A percentile compares a stretch with the other conserved stretches of the same genome.
phyloP scores from a whole-genome alignment of 495 filamentous ascomycete genomes.

The Tricharina praecox region DNA sequence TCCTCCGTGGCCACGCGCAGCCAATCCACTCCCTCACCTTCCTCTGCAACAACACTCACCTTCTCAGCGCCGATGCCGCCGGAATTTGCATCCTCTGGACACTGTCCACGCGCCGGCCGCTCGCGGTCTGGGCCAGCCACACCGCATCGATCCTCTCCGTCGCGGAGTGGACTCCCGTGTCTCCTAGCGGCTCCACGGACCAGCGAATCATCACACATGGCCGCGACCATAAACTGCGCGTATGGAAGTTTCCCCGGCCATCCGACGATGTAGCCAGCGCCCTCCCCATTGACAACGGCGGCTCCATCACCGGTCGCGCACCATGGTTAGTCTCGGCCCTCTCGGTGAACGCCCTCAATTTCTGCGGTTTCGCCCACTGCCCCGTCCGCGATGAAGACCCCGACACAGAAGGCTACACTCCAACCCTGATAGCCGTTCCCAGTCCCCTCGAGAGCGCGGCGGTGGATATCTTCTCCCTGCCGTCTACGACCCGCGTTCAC shows the following conservation, averaged over 20 bases:
- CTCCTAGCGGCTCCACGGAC: neutral
- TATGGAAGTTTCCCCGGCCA: neutral
- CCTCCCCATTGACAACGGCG: slow-evolving; percentile 8
- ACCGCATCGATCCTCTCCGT: slow-evolving; percentile 59
- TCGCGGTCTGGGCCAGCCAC: slow-evolving; percentile 79
- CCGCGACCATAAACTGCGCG: slow-evolving; percentile 60
- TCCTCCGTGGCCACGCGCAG: slow-evolving; percentile 71
- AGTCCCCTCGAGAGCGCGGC: slow-evolving; percentile 60
- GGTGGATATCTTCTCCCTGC: slow-evolving; percentile 73
- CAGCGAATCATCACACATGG: slow-evolving; percentile 50
- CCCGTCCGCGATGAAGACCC: slow-evolving; percentile 1
- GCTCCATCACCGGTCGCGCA: neutral
- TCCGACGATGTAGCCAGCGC: neutral
- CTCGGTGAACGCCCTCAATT: slow-evolving; percentile 84
- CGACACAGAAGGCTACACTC: slow-evolving; percentile 13
- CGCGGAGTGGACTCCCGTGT: slow-evolving; percentile 47
- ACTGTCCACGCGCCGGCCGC: slow-evolving; percentile 59
- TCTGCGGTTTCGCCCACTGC: slow-evolving; percentile 66
- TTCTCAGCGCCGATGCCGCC: slow-evolving; percentile 76
- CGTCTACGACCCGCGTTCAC: slow-evolving; percentile 47
- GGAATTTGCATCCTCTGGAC: slow-evolving; percentile 84
- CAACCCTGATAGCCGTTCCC: slow-evolving; percentile 52
- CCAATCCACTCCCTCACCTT: slow-evolving; percentile 68
- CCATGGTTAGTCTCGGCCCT: slow-evolving; percentile 78
- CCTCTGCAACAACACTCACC: slow-evolving; percentile 51